phyloP scores from a whole-genome alignment of 495 filamentous ascomycete species.

The Penicillium antarcticum region DNA sequence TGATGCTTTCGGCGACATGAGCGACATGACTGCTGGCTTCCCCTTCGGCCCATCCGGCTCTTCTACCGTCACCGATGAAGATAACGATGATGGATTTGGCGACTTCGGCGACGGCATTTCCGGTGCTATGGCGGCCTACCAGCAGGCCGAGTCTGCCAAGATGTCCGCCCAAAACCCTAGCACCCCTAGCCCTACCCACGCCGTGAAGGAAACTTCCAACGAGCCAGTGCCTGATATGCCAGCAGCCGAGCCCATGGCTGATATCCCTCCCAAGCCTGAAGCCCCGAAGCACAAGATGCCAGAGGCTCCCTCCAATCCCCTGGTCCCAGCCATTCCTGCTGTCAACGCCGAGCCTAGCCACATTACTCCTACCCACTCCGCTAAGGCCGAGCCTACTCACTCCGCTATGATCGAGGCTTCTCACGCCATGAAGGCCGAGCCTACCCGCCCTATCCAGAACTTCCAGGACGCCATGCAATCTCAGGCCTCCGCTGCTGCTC shows the following conservation, averaged over 20 bases:
- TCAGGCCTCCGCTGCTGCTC: not conserved
- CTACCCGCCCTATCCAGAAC: not conserved
- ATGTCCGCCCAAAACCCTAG: not conserved
- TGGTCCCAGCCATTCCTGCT: not conserved
- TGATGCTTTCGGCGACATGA: slow-evolving; percentile 7
- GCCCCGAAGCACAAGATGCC: too few relatives aligned
- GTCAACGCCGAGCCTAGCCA: not conserved
- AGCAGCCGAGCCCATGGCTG: not conserved
- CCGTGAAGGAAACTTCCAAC: not conserved
- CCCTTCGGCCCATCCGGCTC: slow-evolving; percentile 13
- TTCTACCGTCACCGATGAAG: slow-evolving; percentile 3
- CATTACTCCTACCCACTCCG: not conserved
- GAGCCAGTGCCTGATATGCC: not conserved
- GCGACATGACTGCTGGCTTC: slow-evolving; percentile 4
- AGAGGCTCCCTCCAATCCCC: too few relatives aligned
- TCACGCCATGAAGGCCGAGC: not conserved
- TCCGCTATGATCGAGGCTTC: not conserved
- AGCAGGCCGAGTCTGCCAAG: slow-evolving; percentile 3
- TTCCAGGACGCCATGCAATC: not conserved
- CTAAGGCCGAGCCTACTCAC: not conserved
- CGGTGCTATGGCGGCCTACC: slow-evolving; percentile 14
- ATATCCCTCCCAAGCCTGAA: not conserved
- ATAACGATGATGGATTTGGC: slow-evolving; percentile 14
- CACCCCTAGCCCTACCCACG: slow-evolving; percentile 1
- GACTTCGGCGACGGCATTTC: slow-evolving; percentile 7